Conservation (phyloP, 129 eudicot species). For the Helianthus annuus region DNA sequence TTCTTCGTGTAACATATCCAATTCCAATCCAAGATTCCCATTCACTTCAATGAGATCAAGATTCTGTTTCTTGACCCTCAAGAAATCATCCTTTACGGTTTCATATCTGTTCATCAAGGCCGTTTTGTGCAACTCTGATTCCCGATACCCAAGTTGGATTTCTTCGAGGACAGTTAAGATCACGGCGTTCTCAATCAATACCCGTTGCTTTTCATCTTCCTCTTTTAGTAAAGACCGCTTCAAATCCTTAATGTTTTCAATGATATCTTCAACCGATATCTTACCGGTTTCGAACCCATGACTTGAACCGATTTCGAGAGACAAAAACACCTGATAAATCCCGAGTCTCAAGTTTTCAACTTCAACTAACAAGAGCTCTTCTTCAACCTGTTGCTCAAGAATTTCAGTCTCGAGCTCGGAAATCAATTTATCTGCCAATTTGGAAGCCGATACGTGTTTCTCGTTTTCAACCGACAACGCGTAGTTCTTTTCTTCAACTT, state of each 20-base stretch:
- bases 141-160: constrained; percentile 46
- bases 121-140: constrained; percentile 49
- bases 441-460: constrained; percentile 73
- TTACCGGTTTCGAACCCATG: constrained; percentile 38
- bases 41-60: constrained; percentile 48
- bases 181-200: constrained; percentile 69
- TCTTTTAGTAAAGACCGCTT: constrained; percentile 44
- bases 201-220: constrained; percentile 61
- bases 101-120: constrained; percentile 36
- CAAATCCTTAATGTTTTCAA: constrained; percentile 44
- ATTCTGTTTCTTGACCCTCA: constrained; percentile 33
- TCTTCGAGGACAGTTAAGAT: constrained; percentile 53
- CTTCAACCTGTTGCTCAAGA: constrained; percentile 90
- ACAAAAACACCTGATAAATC: constrained; percentile 58
- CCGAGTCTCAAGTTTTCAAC: constrained; percentile 75
- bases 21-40: constrained; percentile 52
- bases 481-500: constrained; percentile 81
- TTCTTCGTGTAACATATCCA: constrained; percentile 57
- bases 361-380: constrained; percentile 76
- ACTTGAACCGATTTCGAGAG: constrained; percentile 51
- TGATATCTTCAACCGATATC: constrained; percentile 49
- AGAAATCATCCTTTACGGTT: constrained; percentile 45
- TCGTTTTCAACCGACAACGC: constrained; percentile 60
- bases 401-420: constrained; percentile 83
- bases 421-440: constrained; percentile 70